Evolutionary conservation across 1,139 yeast species (phyloP).

Genomic region (Nematodospora anomalae): DNA sequence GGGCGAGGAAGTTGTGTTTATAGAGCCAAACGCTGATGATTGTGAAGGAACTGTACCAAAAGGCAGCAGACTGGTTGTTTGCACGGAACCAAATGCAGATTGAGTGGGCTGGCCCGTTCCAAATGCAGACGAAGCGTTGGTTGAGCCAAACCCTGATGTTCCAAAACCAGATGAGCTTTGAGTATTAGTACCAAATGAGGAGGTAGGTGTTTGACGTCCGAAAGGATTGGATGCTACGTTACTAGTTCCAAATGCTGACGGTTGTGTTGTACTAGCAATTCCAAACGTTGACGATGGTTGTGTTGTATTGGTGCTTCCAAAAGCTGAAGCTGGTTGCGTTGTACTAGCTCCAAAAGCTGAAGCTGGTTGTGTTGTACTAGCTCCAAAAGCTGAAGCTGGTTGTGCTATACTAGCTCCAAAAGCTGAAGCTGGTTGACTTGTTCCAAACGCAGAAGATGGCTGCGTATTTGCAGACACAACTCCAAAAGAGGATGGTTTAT

Average conservation of each 20-base stretch:
- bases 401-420: constrained; percentile 9
- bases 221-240: constrained; percentile 12
- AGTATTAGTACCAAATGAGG: constrained; percentile 6
- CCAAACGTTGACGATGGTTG: constrained; percentile 11
- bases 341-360: constrained; percentile 12
- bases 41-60: constrained; percentile 14
- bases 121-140: constrained; percentile 9
- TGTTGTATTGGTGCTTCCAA: constrained; percentile 7
- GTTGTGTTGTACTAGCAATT: constrained; percentile 4
- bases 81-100: constrained; percentile 14
- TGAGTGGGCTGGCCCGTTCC: constrained; percentile 4
- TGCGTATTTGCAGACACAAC: constrained; percentile 10
- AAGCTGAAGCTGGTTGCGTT: constrained; percentile 7
- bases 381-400: constrained; percentile 8
- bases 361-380: constrained; percentile 2
- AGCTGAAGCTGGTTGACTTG: constrained; percentile 5
- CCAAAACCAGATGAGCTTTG: constrained; percentile 13
- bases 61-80: constrained; percentile 10
- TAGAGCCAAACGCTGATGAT: constrained; percentile 17
- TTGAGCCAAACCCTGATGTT: constrained; percentile 12
- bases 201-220: constrained; percentile 8
- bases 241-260: constrained; percentile 9
- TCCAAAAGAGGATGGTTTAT: constrained; percentile 12
- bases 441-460: constrained; percentile 15
- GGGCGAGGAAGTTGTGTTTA: constrained; percentile 11